These are phyloP conservation scores for Vigna mungo DNA, from an alignment of 306 rosid species.

Conservation along the genomic window DNA sequence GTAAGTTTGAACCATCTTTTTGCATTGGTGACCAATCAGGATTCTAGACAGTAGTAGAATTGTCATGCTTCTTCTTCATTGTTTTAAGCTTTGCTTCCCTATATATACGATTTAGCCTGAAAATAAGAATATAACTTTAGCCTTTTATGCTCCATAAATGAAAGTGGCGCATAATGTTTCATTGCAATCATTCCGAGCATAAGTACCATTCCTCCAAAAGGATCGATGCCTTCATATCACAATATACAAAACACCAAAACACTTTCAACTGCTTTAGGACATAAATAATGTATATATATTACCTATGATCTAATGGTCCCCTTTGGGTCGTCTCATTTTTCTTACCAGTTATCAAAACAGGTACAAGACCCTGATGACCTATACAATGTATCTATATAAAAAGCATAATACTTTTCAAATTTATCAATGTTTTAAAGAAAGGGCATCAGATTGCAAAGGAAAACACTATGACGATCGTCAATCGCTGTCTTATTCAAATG, in stretches of 20 bases:
- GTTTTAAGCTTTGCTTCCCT: neutral
- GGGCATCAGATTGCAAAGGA: neutral
- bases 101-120: constrained; percentile 5
- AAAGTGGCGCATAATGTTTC: constrained; percentile 42
- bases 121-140: constrained; percentile 44
- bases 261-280: too few species aligned
- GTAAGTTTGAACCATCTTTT: neutral
- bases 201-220: constrained; percentile 12
- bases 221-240: constrained; percentile 40
- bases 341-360: too few species aligned
- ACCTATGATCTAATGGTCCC: too few species aligned
- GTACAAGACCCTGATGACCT: too few species aligned
- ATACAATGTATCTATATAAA: too few species aligned
- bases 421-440: neutral
- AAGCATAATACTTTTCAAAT: too few species aligned
- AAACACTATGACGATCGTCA: too few species aligned
- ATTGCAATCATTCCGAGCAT: constrained; percentile 40
- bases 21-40: too few species aligned
- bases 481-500: too few species aligned
- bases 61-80: neutral
- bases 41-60: neutral
- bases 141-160: constrained; percentile 30
- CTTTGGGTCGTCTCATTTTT: too few species aligned
- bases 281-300: too few species aligned
- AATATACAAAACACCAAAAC: constrained; percentile 16